Evolutionary conservation across 1,284 basidiomycete genomes (phyloP), one percentile per base, ranked within the genome.

Genomic region (Cystobasidium pallidum): DNA sequence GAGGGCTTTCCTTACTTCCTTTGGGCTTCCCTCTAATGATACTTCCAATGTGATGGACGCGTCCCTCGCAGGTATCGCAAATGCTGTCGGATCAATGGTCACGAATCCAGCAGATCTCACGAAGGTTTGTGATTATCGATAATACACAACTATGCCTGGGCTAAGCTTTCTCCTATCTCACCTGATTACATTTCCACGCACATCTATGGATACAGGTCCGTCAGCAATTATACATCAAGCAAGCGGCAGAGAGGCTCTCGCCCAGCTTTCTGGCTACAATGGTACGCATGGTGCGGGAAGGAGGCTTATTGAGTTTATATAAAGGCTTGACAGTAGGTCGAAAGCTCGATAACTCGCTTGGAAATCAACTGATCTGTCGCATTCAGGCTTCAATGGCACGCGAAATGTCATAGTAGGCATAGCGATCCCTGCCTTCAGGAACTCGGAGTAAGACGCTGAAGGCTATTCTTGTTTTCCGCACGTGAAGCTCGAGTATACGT

Each of bases 321-420:
- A 78, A 78, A 66, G 78, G 78, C 0, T 28, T 78, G n/a, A 70
- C 68, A 2, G 77, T 75, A 17, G 70, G 73, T 30, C 1, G 15
- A 28, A 13, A 30, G 21, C 28, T 19, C 15, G 1, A 67, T 8
- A 19, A 4, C 3, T 17, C 21, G 7, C 17, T 11, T 41, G n/a
- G 17, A 3, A 3, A 13, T 28, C 0, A 34, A 19, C 64, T 72
- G 52, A 45, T 15, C 4, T 43, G 19, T 19, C 2, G 2, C 32
- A 45, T 0, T 0, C 30, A 71, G 57, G 73, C 73, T 45, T 72
- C 68, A 11, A 58, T 78, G 74, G 3, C 75, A 34, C 49, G 78
- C 13, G 78, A 78, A 58, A 70, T 61, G 36, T 70, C 58, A 15
- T 78, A 78, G 51, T 75, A 63, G 63, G 73, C 19, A 49, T 68